phyloP scores from a whole-genome alignment of 2,329 filamentous ascomycete species.

The Scytalidium sp. region DNA sequence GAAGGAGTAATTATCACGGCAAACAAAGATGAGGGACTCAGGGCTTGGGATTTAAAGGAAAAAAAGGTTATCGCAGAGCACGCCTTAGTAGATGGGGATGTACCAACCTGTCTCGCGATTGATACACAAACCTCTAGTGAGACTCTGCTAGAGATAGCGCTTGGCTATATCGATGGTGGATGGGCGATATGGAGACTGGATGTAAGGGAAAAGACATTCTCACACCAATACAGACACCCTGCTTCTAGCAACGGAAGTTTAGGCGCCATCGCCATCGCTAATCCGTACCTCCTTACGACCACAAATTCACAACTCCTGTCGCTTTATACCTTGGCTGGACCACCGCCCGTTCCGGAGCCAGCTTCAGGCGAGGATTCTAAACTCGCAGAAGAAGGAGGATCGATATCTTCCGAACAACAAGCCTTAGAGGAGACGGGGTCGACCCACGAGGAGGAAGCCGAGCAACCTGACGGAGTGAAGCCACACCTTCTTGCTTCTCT shows the following conservation, averaged over 20 bases:
- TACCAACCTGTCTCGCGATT: conserved; percentile 64
- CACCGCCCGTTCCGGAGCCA: conserved; percentile 15
- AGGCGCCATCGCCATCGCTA: conserved; percentile 66
- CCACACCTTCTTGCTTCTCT: conserved; percentile 68
- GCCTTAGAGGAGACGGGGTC: neutral
- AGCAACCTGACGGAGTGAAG: neutral
- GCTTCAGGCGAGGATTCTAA: conserved; percentile 8
- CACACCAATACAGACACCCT: conserved; percentile 18
- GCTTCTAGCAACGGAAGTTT: conserved; percentile 41
- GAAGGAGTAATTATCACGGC: conserved; percentile 77
- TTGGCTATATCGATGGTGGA: conserved; percentile 71
- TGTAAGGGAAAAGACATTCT: conserved; percentile 29
- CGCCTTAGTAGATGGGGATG: conserved; percentile 27
- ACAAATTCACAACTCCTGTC: conserved; percentile 72
- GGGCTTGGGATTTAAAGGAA: conserved; percentile 73
- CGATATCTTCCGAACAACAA: neutral
- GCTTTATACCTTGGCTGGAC: conserved; percentile 63
- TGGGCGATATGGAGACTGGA: conserved; percentile 68
- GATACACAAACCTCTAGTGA: conserved; percentile 47
- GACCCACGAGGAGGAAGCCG: neutral
- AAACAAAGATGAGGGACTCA: conserved; percentile 65
- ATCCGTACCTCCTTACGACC: conserved; percentile 77
- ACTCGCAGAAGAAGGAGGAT: conserved; percentile 3
- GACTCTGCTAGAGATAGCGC: conserved; percentile 53
- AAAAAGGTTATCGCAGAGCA: conserved; percentile 55